Evolutionary conservation across 441 rosid genomes (phyloP), one percentile per base, ranked within the genome.

Genomic region (Kokia cookei): DNA sequence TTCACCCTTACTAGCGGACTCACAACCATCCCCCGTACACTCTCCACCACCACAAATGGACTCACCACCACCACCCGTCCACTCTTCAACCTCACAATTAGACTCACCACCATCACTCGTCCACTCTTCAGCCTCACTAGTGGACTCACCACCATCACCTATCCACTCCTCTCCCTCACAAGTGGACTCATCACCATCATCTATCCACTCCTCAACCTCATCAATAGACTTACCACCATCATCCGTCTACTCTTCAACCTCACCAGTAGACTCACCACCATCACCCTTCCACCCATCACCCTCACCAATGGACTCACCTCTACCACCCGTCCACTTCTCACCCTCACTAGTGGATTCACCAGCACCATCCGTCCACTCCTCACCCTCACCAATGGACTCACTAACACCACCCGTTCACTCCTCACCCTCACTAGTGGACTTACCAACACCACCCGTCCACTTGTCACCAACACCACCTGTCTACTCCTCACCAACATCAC

Each of bases 401-500:
- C n/a, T n/a, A n/a, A 19, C 22, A 19, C 22, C 0, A 19, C 22
- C 0, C 22, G 0, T 19, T 0, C 22, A 19, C 22, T 19, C 22
- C 22, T 19, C 22, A 19, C 0, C 22, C 22, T 19, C 53, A 50
- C 14, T 3, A 3, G 15, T 47, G 12, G 15, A 47, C 12, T 47
- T 15, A 2, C 51, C 51, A 12, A 66, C 68, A 7, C 61, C 82
- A 19, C 51, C 57, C 2, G 47, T 14, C 71, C 68, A 12, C 81
- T 0, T 58, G 1, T n/a, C n/a, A n/a, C n/a, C n/a, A n/a, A 19
- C 22, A 19, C 22, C 0, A 19, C 22, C 0, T 0, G 0, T 19
- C 22, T 0, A 19, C 22, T 19, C 22, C 22, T 19, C 22, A 19
- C 0, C 22, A 12, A 66, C 68, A 7, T 58, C 82, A 19, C 51